Conservation (phyloP, 2,329 filamentous ascomycete genomes). For the Pseudogymnoascus verrucosus region DNA sequence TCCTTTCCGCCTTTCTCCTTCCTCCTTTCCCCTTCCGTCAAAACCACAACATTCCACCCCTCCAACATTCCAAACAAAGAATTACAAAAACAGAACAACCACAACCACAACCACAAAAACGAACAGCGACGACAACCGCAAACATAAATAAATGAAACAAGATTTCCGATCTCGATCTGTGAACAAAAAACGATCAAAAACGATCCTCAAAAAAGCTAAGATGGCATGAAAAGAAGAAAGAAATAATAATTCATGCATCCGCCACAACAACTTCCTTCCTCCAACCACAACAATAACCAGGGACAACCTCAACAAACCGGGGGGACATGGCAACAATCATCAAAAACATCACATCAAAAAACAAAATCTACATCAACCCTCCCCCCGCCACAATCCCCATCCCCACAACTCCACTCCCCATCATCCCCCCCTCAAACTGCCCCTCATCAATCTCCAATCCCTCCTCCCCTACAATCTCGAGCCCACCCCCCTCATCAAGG, state of each 20-base stretch:
- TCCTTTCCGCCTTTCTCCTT: not conserved
- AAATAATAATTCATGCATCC: not conserved
- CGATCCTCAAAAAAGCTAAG: not conserved
- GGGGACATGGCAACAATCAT: not conserved
- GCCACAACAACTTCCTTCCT: too few species aligned
- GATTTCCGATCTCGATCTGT: not conserved
- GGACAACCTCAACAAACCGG: not conserved
- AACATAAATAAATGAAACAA: not conserved
- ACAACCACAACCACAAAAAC: not conserved
- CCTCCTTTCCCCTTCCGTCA: too few species aligned
- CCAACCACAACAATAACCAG: not conserved
- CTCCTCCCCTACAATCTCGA: not conserved
- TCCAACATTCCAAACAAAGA: not conserved
- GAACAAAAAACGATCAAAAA: too few species aligned
- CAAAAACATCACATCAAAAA: too few species aligned
- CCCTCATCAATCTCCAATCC: not conserved
- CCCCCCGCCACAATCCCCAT: not conserved
- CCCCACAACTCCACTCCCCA: not conserved
- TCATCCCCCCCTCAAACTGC: not conserved
- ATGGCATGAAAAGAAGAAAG: not conserved
- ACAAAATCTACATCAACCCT: not conserved
- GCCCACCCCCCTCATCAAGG: not conserved
- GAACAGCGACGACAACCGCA: not conserved
- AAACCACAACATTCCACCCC: not conserved
- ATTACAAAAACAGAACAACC: not conserved